Percentiles rank a stretch among this genome's conserved stretches.
Conservation (phyloP, 169 alveolate species). For the Eimeria falciformis region DNA sequence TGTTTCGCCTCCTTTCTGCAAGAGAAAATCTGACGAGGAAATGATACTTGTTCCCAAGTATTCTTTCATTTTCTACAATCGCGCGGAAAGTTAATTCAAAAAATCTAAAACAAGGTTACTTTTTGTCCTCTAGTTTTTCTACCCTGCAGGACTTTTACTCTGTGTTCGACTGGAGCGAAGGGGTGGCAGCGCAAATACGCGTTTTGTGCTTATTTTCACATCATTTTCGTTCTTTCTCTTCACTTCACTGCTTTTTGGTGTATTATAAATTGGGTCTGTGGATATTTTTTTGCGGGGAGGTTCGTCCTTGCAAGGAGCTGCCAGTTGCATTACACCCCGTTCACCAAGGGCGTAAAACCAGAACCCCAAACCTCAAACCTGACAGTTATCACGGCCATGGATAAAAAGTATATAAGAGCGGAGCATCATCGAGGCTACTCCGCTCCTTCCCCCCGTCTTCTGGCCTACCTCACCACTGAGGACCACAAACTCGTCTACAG, state of each 20-base stretch:
- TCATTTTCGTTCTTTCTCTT: background rate
- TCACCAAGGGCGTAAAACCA: background rate
- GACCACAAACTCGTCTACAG: constrained; percentile 4
- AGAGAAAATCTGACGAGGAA: background rate
- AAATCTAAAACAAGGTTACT: background rate
- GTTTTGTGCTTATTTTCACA: background rate
- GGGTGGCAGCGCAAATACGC: background rate
- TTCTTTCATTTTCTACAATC: background rate
- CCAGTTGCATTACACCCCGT: background rate
- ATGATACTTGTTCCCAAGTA: background rate
- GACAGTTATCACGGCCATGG: background rate
- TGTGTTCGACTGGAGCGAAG: constrained; percentile 19
- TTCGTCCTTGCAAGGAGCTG: background rate
- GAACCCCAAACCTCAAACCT: background rate
- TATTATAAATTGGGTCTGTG: background rate
- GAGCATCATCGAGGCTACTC: background rate
- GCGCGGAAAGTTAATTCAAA: background rate
- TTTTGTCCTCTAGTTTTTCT: background rate
- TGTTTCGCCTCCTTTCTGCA: background rate
- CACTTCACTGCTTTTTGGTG: constrained; percentile 2
- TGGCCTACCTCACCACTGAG: background rate
- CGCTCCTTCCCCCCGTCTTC: background rate
- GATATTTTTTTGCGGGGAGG: background rate
- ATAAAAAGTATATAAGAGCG: background rate
- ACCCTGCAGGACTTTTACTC: constrained; percentile 3